phyloP scores from a whole-genome alignment of 164 flowering plant genomes.

The Umbilicus rupestris region DNA sequence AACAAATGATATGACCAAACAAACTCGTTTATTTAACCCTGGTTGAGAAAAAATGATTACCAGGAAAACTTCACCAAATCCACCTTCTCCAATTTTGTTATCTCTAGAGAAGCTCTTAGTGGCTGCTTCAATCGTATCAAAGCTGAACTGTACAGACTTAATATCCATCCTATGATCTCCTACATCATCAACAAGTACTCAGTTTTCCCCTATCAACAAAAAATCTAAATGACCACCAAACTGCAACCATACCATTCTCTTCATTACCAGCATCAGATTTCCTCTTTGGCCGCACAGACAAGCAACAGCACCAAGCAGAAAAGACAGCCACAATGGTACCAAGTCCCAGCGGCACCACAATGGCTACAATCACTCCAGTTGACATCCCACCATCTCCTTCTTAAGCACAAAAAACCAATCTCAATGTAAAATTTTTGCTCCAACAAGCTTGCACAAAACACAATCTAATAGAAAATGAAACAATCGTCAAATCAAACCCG shows the following conservation, averaged over 20 bases:
- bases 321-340: constrained; percentile 9
- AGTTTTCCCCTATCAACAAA: not conserved
- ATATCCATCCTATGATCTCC: not conserved
- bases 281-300: constrained; percentile 10
- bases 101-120: constrained; percentile 17
- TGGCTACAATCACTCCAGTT: constrained; percentile 10
- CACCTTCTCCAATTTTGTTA: constrained; percentile 21
- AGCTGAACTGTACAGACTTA: constrained; percentile 11
- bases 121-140: constrained; percentile 12
- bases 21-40: not conserved
- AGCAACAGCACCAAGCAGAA: constrained; percentile 2
- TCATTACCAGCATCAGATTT: constrained; percentile 1
- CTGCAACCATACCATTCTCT: constrained; percentile 10
- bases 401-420: constrained; percentile 2
- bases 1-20: not conserved
- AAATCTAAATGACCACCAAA: not conserved
- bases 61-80: constrained; percentile 23
- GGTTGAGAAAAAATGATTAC: constrained; percentile 10
- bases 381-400: constrained; percentile 16
- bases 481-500: not conserved
- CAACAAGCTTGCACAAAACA: no score
- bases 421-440: not conserved
- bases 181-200: constrained; percentile 1
- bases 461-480: not conserved
- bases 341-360: constrained; percentile 13